Evolutionary conservation across 179 eudicot genomes (phyloP).

Genomic region (Amaranthus tricolor): DNA sequence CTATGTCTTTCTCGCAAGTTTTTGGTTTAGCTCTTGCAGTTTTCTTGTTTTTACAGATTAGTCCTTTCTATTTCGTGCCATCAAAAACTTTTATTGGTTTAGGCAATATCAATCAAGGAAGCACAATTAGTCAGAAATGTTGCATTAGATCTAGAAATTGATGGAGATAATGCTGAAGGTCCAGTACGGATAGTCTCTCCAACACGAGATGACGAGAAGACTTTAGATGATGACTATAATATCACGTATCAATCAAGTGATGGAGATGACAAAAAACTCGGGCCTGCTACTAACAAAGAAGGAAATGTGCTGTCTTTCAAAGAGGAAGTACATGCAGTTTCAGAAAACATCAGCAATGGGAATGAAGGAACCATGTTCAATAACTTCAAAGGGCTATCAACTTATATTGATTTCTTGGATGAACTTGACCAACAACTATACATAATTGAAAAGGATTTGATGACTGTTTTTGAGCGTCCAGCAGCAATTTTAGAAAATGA

Average conservation of each 20-base stretch:
- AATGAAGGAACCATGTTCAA: conserved; percentile 21
- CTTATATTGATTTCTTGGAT: conserved; percentile 53
- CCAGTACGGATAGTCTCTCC: conserved; percentile 68
- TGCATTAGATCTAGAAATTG: conserved; percentile 50
- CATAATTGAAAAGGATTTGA: conserved; percentile 55
- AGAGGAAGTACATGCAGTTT: conserved; percentile 10
- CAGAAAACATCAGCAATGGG: conserved; percentile 18
- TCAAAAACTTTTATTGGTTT: conserved; percentile 25
- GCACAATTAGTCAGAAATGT: conserved; percentile 55
- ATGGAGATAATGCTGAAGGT: conserved; percentile 31
- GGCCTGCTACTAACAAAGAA: conserved; percentile 18
- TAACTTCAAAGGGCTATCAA: conserved; percentile 36
- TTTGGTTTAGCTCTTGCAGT: neutral
- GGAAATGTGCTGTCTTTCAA: conserved; percentile 6
- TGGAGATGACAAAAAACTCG: conserved; percentile 25
- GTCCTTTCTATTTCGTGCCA: neutral
- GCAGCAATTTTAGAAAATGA: conserved; percentile 31
- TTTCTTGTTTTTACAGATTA: neutral
- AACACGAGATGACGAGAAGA: conserved; percentile 30
- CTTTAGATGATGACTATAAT: conserved; percentile 20
- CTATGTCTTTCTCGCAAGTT: neutral
- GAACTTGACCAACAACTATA: conserved; percentile 51
- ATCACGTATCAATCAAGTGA: conserved; percentile 12
- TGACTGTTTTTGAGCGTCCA: conserved; percentile 41
- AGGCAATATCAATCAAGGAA: conserved; percentile 88